Evolutionary conservation across 495 filamentous ascomycete species (phyloP), one percentile per base, ranked within the genome.

Genomic region (Lentithecium fluviatile): DNA sequence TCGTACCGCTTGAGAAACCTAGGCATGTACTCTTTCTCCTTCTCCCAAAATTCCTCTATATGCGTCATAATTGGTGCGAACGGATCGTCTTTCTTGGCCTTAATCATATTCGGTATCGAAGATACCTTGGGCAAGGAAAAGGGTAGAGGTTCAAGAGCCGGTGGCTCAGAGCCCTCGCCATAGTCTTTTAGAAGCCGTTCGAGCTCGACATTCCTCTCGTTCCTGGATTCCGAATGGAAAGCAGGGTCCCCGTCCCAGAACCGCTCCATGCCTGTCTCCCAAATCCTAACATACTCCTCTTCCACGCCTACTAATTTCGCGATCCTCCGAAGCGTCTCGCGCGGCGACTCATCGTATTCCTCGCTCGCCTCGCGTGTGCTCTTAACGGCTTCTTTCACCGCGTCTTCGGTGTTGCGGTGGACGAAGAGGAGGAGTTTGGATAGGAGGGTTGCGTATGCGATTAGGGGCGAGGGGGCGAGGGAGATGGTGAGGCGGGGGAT

Each of bases 1-100:
- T 19, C 42, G 37, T 61, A 61, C 40, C 58, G 20, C 26, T 61
- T 25, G 12, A 61, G 23, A 34, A 53, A 54, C 50, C 8, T 23
- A 1, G 12, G 12, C 26, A 48, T 25, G 19, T 47, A 61, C 26
- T 37, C 40, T 12, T 23, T 21, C n/a, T 53, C 58, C 38, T n/a
- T 36, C n/a, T 13, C 23, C 13, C 15, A 20, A 24, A 24, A 6
- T 15, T 47, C 26, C 25, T 21, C 40, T 4, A 53, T 19, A 5
- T 34, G 15, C 49, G n/a, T 25, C 3, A 52, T 2, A 15, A 59
- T 2, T 10, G n/a, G 1, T 32, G 34, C 19, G 29, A 59, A 59
- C 2, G 6, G 3, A 6, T n/a, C 12, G 13, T 11, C 51, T 2
- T 21, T n/a, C n/a, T n/a, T n/a, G n/a, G n/a, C n/a, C n/a, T n/a